Base-by-base conservation (phyloP, 2,329 filamentous ascomycete species). In the Curvularia hawaiiensis region DNA sequence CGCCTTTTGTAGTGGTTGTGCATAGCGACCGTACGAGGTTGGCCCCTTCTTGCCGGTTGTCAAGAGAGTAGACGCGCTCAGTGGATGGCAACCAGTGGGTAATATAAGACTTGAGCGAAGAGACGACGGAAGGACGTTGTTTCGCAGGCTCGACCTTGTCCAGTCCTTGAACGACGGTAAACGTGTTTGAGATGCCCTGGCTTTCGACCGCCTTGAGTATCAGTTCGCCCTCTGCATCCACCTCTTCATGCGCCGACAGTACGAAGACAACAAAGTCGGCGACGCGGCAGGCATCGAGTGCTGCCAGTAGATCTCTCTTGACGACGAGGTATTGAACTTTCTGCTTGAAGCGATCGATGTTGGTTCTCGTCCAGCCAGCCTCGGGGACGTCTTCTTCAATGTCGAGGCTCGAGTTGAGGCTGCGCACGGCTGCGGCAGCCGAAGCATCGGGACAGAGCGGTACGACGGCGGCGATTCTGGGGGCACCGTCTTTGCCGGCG, bases 221-320 rank as follows among this genome's bases (percentile, higher is more conserved):
- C 67, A 92, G 80, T 77, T 98, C 92, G 62, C 93, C 94, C 40
- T 92, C 79, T 49, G 88, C 84, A 68, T 97, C 94, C 7, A 96
- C 90, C 76, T 97, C 92, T 60, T 91, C 85, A 44, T 89, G 84
- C 20, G 92, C 88, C 3, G 92, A 96, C 3, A 99, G 79, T 14
- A 97, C 82, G 59, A 98, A 87, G 8, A 98, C 78, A 12, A 99
- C 90, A 75, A 96, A 98, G 76, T 99, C 95, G 38, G 95, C 93
- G 18, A 92, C 84, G 54, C 92, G 87, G 60, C 92, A 92, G 39
- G 92, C 92, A 77, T 99, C 93, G 56, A 98, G 78, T 52, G 90
- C 91, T 35, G 87, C 85, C 20, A 90, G 82, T 16, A 98, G 77
- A 62, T 97, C 90, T 54, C 89, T 84, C 66, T 87, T 85, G 0